phyloP scores from a whole-genome alignment of 495 filamentous ascomycete genomes.

The Penicillium bovifimosum region DNA sequence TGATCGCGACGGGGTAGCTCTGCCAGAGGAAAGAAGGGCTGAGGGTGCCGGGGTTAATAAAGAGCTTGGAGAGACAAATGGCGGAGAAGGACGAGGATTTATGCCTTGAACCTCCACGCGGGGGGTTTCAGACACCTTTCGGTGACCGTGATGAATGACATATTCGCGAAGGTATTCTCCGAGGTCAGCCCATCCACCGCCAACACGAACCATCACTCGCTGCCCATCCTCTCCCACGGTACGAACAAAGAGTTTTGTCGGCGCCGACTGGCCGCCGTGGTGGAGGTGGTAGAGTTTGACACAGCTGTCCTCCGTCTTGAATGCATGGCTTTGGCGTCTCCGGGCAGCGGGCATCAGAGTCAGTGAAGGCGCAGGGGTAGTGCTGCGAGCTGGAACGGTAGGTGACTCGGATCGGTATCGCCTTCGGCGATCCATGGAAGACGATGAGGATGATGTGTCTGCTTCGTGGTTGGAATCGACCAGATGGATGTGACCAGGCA shows the following conservation, averaged over 20 bases:
- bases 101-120: constrained; percentile 41
- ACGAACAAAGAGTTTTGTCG: constrained; percentile 89
- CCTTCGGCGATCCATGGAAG: constrained; percentile 34
- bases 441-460: constrained; percentile 30
- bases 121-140: constrained; percentile 39
- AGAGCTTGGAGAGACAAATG: constrained; percentile 26
- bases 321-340: constrained; percentile 30
- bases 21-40: constrained; percentile 18
- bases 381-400: constrained; percentile 31
- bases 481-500: constrained; percentile 76
- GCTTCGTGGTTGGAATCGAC: constrained; percentile 29
- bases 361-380: constrained; percentile 61
- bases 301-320: constrained; percentile 47
- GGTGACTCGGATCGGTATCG: constrained; percentile 35
- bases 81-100: constrained; percentile 30
- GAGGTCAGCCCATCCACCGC: constrained; percentile 93
- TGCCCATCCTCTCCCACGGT: constrained; percentile 86
- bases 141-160: constrained; percentile 73
- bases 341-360: constrained; percentile 59
- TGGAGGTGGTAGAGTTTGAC: constrained; percentile 91
- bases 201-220: constrained; percentile 94
- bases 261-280: constrained; percentile 71
- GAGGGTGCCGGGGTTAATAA: constrained; percentile 17
- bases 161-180: constrained; percentile 94
- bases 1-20: constrained; percentile 32